These are phyloP conservation scores for Malassezia sp. DNA, from an alignment of 1,284 basidiomycete genomes.

Conservation along the genomic window DNA sequence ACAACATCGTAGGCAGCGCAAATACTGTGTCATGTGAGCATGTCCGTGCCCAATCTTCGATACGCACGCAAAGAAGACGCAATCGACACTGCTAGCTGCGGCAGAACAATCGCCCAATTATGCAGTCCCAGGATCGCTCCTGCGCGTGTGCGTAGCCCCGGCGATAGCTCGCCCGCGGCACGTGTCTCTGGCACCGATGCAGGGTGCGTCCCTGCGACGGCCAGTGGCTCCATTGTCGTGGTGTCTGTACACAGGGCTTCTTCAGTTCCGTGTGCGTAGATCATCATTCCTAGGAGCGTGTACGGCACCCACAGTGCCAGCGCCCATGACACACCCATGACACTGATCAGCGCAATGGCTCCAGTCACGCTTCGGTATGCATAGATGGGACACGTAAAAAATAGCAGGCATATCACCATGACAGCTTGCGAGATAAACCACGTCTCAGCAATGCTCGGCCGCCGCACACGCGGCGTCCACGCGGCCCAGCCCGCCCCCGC, in stretches of 20 bases:
- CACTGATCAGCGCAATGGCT: conserved; percentile 49
- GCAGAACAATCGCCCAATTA: conserved; percentile 16
- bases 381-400: conserved; percentile 27
- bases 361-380: conserved; percentile 37
- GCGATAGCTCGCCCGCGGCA: background rate
- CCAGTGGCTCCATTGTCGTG: background rate
- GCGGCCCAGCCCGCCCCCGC: background rate
- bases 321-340: conserved; percentile 51
- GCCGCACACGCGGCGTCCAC: conserved; percentile 1
- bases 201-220: background rate
- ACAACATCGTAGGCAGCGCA: conserved; percentile 3
- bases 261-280: too few species aligned
- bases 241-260: background rate
- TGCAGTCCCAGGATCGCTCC: conserved; percentile 14
- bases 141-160: conserved; percentile 3
- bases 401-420: conserved; percentile 23
- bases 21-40: conserved; percentile 4
- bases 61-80: background rate
- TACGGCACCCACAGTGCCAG: conserved; percentile 50
- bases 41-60: background rate
- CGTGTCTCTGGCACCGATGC: background rate
- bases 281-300: conserved; percentile 44
- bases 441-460: conserved; percentile 24
- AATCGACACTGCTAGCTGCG: conserved; percentile 6
- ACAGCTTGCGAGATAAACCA: conserved; percentile 33